These are phyloP conservation scores for Pythium coloratum DNA, from an alignment of 352 stramenopile species.

Conservation along the genomic window DNA sequence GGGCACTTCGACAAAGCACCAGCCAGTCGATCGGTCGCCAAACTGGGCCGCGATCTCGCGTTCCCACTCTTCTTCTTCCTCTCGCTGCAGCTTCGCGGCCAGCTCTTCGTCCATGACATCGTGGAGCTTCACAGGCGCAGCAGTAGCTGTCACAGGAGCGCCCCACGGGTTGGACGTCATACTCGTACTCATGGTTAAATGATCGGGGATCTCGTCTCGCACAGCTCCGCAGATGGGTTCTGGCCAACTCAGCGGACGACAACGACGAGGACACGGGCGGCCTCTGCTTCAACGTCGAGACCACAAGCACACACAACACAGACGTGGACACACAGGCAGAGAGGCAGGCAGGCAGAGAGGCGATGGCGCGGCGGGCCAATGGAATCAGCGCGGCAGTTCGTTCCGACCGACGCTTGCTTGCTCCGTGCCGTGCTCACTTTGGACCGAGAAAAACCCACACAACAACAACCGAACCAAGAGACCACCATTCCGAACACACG, in stretches of 20 bases:
- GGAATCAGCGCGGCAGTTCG: not conserved
- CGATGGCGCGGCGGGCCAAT: constrained; percentile 14
- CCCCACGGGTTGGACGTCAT: constrained; percentile 38
- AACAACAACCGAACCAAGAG: constrained; percentile 24
- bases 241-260: constrained; percentile 3
- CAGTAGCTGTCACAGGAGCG: constrained; percentile 23
- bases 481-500: constrained; percentile 15
- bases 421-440: constrained; percentile 4
- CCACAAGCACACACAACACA: constrained; percentile 22
- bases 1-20: constrained; percentile 79
- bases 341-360: not conserved
- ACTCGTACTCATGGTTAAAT: not conserved
- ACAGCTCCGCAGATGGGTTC: not conserved
- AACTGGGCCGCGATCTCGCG: constrained; percentile 64
- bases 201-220: not conserved
- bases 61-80: constrained; percentile 71
- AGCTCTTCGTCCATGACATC: constrained; percentile 77
- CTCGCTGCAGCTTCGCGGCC: constrained; percentile 62
- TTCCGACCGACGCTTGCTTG: constrained; percentile 1
- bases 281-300: constrained; percentile 22
- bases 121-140: constrained; percentile 46
- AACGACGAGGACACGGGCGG: not conserved
- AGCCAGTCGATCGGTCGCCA: constrained; percentile 48
- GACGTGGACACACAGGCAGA: constrained; percentile 18
- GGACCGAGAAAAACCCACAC: constrained; percentile 17